Evolutionary conservation across 2,329 filamentous ascomycete genomes (phyloP), one percentile per base, ranked within the genome.

Genomic region (Xylariaceae sp.): DNA sequence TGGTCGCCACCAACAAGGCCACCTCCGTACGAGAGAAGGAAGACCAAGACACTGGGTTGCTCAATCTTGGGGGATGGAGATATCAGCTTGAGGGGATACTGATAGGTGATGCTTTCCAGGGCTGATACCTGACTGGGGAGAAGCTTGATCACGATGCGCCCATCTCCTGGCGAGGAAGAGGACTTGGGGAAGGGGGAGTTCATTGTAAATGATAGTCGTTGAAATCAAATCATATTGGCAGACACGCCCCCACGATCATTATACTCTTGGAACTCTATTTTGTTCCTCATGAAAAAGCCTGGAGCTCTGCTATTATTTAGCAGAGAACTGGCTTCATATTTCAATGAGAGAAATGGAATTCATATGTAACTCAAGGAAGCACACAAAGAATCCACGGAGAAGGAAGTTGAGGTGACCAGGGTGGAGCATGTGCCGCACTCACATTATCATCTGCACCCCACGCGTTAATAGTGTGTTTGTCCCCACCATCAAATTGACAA

Each of bases 21-120:
- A 35, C 93, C 93, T 40, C 93, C 93, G 63, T 97, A 98, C 1
- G 91, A 95, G 39, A 98, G 77, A 29, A 97, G 76, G 63, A 95
- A 97, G 33, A 95, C 83, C 23, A 93, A 80, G 7, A 90, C 77
- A 45, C 87, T 87, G 53, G 77, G 75, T 45, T 83, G 76, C 33
- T 78, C 72, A 38, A 77, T 74, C 5, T 83, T 73, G 10, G 85
- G 80, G 12, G 83, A 77, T 2, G 92, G 89, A 0, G 90, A 86
- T 50, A 98, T 88, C 46, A 98, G 79, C 67, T 98, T 98, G 37
- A 98, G 76, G 1, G 93, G 93, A 61, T 97, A 98, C 64, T 95
- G 89, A 64, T 94, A 97, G 27, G 83, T 84, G 54, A 95, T 79
- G 23, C 76, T 80, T 49, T 84, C 80, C 22, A 95, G 76, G 37